Evolutionary conservation across 495 filamentous ascomycete genomes (phyloP).

Genomic region (Acidomyces sp.): DNA sequence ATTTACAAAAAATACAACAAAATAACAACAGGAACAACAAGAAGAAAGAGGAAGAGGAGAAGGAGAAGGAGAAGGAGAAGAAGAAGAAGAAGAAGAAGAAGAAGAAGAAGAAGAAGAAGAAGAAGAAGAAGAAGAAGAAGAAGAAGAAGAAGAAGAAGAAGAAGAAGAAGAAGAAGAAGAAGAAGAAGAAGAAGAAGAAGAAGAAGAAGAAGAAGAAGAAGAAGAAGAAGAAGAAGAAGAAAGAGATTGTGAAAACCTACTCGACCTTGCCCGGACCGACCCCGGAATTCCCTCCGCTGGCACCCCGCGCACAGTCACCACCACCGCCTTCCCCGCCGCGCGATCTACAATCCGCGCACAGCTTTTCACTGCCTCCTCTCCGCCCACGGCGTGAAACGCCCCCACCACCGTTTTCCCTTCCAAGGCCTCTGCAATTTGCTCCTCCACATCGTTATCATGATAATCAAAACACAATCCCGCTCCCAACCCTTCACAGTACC

Average conservation of each 20-base stretch:
- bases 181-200: too few relatives aligned
- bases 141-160: too few relatives aligned
- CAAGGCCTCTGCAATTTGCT: conserved; percentile 22
- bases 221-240: too few relatives aligned
- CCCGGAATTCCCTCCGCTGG: conserved; percentile 15
- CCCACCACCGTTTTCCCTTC: conserved; percentile 21
- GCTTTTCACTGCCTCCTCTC: conserved; percentile 7
- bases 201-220: too few relatives aligned
- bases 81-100: too few relatives aligned
- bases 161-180: too few relatives aligned
- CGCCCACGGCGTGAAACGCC: conserved; percentile 18
- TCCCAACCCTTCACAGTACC: conserved; percentile 28
- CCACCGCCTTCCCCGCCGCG: conserved; percentile 16
- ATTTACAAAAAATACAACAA: too few relatives aligned
- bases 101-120: too few relatives aligned
- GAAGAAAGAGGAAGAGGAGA: too few relatives aligned
- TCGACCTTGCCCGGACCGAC: conserved; percentile 11
- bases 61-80: too few relatives aligned
- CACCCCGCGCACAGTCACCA: conserved; percentile 13
- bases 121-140: too few relatives aligned
- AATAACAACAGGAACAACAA: too few relatives aligned
- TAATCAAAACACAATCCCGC: conserved; percentile 29
- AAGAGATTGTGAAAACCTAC: conserved; percentile 7
- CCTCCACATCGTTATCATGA: conserved; percentile 15
- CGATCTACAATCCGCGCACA: conserved; percentile 18